Evolutionary conservation across 495 filamentous ascomycete species (phyloP), one percentile per base, ranked within the genome.

Genomic region (Penicillium maclennaniae): DNA sequence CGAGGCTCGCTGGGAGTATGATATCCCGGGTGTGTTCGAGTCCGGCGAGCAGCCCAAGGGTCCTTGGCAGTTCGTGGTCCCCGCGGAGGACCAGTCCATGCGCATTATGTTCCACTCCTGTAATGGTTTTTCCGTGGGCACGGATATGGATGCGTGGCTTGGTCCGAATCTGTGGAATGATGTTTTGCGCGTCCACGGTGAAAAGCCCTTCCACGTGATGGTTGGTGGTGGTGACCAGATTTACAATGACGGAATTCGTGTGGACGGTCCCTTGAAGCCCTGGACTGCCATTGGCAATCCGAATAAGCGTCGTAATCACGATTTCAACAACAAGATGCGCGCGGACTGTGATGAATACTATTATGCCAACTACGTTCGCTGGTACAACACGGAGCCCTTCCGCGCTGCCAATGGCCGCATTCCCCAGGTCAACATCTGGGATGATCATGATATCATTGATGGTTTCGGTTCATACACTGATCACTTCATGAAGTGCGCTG

Each of bases 141-240:
- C 90, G 7, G 87, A 96, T 66, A 86, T 92, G 71, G 80, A 89
- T 2, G 86, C 83, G 34, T 96, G 85, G 83, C 82, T 84, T 41
- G 92, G 92, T 0, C 83, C 86, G 9, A 86, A 82, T 16, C 77
- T 96, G 48, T 96, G 92, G 92, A 92, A 95, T 56, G 91, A 96
- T 60, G 92, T 95, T 12, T 67, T 91, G 60, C 80, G 91, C 47
- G 73, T 83, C 23, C 82, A 88, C 51, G 68, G 70, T 21, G 72
- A 86, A 69, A 76, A 77, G 57, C 89, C 92, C 15, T 91, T 96
- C 69, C 92, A 96, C 66, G 89, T 95, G 59, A 96, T 96, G 88
- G 84, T 97, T 59, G 92, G 92, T 25, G 92, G 92, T 37, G 92
- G 92, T 49, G 92, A 96, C 60, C 92, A 96, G 70, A 91, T 96